A percentile compares a stretch with the other conserved stretches of the same genome.
Evolutionary conservation across 768 basidiomycete species (phyloP).

Genomic region (Boletus speciosus): DNA sequence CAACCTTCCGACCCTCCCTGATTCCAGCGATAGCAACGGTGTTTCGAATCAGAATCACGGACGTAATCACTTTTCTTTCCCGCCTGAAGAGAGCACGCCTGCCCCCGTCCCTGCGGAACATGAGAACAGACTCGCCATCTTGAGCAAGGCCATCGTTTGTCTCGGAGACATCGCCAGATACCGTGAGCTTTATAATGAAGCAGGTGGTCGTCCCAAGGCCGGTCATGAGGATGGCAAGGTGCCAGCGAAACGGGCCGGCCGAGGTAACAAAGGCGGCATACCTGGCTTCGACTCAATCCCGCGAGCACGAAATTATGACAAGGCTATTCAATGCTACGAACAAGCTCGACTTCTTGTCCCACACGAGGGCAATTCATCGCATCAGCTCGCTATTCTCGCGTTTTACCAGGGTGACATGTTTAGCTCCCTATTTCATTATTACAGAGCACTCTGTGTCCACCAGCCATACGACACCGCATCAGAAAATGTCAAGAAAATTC

Average conservation of each 20-base stretch:
- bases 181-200: conserved; percentile 83
- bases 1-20: conserved; percentile 20
- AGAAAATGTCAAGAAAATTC: conserved; percentile 76
- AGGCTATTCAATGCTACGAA: conserved; percentile 78
- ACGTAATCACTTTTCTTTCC: conserved; percentile 64
- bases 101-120: conserved; percentile 36
- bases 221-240: conserved; percentile 59
- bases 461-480: conserved; percentile 84
- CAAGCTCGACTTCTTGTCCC: conserved; percentile 82
- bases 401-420: conserved; percentile 85
- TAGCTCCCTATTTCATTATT: conserved; percentile 78
- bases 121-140: conserved; percentile 62
- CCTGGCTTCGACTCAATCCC: conserved; percentile 43
- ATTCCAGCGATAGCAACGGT: conserved; percentile 21
- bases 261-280: conserved; percentile 48
- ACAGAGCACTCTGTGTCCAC: conserved; percentile 83
- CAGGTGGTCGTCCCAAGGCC: conserved; percentile 58
- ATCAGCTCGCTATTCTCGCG: conserved; percentile 92
- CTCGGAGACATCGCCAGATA: conserved; percentile 95
- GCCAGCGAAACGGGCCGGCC: conserved; percentile 37
- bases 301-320: conserved; percentile 66
- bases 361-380: conserved; percentile 89
- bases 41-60: conserved; percentile 31
- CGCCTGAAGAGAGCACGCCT: conserved; percentile 50
- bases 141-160: conserved; percentile 87